Conservation (phyloP, 345 rosid species). For the Corchorus capsularis region DNA sequence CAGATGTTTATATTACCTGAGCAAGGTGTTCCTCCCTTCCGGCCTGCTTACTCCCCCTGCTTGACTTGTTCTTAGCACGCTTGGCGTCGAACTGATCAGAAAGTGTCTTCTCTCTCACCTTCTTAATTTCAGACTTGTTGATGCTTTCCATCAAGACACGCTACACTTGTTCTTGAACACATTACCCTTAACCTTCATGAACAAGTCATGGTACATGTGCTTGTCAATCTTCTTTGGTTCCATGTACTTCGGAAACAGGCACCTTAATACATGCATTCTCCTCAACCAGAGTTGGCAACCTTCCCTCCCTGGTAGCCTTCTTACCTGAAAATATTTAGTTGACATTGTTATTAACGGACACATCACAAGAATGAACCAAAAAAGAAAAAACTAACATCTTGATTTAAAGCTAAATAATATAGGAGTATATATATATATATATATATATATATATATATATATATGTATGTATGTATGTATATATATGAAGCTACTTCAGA, state of each 20-base stretch:
- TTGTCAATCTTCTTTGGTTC: slow-evolving; percentile 76
- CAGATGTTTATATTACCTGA: too few species aligned
- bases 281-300: slow-evolving; percentile 83
- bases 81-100: slow-evolving; percentile 32
- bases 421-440: too few species aligned
- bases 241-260: slow-evolving; percentile 55
- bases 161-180: slow-evolving; percentile 43
- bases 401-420: too few species aligned
- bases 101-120: too few species aligned
- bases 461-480: too few species aligned
- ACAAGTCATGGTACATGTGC: slow-evolving; percentile 87
- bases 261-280: slow-evolving; percentile 29
- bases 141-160: too few species aligned
- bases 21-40: slow-evolving; percentile 58
- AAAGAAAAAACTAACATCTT: too few species aligned
- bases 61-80: slow-evolving; percentile 73
- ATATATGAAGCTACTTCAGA: too few species aligned
- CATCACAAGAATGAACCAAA: too few species aligned
- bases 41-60: slow-evolving; percentile 72
- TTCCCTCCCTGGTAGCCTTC: slow-evolving; percentile 78
- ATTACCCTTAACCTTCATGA: slow-evolving; percentile 81
- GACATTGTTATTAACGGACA: background rate
- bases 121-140: too few species aligned
- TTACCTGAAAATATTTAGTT: slow-evolving; percentile 44
- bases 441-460: background rate